Conservation (phyloP, 1,284 basidiomycete species). For the Porodaedalea pini region DNA sequence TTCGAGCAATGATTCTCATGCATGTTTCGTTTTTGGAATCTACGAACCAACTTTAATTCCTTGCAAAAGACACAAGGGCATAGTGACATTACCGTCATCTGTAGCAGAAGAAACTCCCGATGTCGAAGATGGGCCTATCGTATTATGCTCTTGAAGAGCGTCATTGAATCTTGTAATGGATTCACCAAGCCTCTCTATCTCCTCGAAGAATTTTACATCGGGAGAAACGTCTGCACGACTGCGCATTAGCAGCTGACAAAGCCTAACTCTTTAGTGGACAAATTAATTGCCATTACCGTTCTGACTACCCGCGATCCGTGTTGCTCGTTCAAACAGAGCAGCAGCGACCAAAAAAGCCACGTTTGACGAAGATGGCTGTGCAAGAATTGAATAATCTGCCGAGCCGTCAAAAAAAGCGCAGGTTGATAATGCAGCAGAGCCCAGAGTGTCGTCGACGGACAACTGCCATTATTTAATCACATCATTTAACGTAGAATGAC, state of each 20-base stretch:
- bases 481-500: not conserved
- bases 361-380: not conserved
- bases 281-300: not conserved
- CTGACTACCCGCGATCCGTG: slow-evolving; percentile 2
- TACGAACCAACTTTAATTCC: not conserved
- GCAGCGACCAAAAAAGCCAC: slow-evolving; percentile 3
- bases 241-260: not conserved
- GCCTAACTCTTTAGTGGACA: not conserved
- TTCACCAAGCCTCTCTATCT: not conserved
- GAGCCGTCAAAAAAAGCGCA: slow-evolving; percentile 3
- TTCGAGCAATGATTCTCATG: not conserved
- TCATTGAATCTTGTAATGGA: not conserved
- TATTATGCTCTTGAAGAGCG: not conserved
- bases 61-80: not conserved
- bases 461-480: not conserved
- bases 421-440: not conserved
- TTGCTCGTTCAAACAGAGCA: slow-evolving; percentile 17
- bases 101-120: no score
- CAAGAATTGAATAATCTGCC: slow-evolving; percentile 2
- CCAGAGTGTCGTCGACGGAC: not conserved
- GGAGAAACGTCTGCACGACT: not conserved
- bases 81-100: not conserved
- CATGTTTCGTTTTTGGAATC: not conserved
- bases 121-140: not conserved
- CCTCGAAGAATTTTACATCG: not conserved